A percentile compares a stretch with the other conserved stretches of the same genome.
phyloP scores from a whole-genome alignment of 257 asterid genomes.

The Coffea canephora region DNA sequence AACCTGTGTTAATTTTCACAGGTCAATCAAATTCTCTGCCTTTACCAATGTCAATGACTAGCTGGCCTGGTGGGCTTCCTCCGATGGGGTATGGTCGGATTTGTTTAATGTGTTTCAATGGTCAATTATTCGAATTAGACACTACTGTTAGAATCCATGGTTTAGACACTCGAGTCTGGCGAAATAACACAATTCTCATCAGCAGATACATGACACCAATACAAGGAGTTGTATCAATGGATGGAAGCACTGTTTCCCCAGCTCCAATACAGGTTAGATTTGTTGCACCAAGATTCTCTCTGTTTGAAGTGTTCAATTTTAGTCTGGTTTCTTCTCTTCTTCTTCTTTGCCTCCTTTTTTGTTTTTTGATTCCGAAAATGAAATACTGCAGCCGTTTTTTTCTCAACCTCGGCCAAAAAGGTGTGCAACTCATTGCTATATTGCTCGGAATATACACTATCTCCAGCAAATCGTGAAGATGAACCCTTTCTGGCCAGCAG shows the following conservation, averaged over 20 bases:
- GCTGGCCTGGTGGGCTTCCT: constrained; percentile 96
- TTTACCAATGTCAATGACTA: constrained; percentile 66
- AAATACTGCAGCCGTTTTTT: constrained; percentile 54
- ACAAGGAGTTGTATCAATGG: constrained; percentile 83
- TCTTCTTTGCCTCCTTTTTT: not conserved
- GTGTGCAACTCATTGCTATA: constrained; percentile 88
- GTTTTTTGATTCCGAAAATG: constrained; percentile 4
- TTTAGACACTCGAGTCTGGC: constrained; percentile 9
- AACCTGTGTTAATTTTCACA: constrained; percentile 20
- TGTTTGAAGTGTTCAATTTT: not conserved
- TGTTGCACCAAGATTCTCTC: not conserved
- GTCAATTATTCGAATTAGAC: constrained; percentile 15
- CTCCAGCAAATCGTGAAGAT: constrained; percentile 78
- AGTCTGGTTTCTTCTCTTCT: not conserved
- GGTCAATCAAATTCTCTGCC: constrained; percentile 66
- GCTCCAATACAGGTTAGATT: constrained; percentile 62
- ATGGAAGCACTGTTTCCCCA: constrained; percentile 59
- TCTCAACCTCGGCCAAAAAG: constrained; percentile 80
- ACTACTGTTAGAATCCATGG: constrained; percentile 19
- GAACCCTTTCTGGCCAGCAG: constrained; percentile 74
- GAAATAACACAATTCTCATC: constrained; percentile 30
- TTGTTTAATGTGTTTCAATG: constrained; percentile 14
- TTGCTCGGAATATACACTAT: constrained; percentile 70
- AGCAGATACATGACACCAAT: constrained; percentile 84
- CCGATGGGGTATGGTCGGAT: constrained; percentile 71